Percentiles rank a stretch among this genome's conserved stretches.
These are phyloP conservation scores for Podila clonocystis DNA, from an alignment of 192 early-diverging fungal genomes.

Conservation along the genomic window DNA sequence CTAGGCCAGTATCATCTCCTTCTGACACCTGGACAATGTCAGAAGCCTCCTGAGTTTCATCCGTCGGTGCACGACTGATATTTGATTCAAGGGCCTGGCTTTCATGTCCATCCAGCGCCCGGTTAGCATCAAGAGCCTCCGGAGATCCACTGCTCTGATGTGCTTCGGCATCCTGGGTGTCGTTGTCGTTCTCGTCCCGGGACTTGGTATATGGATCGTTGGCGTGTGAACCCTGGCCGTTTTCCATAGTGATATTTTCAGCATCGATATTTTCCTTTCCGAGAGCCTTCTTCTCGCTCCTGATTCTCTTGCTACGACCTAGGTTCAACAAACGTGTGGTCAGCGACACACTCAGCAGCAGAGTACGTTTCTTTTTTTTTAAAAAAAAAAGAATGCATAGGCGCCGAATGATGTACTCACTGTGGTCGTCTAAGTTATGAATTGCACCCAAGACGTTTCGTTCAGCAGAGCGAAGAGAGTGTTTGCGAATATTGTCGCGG, in stretches of 20 bases:
- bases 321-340: constrained; percentile 11
- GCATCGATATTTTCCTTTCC: constrained; percentile 22
- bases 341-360: constrained; percentile 5
- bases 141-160: background rate
- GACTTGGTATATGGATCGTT: background rate
- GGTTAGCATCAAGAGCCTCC: constrained; percentile 6
- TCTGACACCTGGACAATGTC: too few species aligned
- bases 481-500: constrained; percentile 22
- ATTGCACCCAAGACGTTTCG: constrained; percentile 22
- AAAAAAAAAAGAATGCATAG: too few species aligned
- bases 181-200: constrained; percentile 1
- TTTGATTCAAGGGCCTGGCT: background rate
- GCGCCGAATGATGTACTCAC: too few species aligned
- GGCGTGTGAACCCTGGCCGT: constrained; percentile 2
- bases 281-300: constrained; percentile 4
- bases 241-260: constrained; percentile 3
- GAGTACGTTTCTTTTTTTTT: background rate
- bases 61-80: background rate
- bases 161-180: constrained; percentile 7
- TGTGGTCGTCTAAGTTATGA: constrained; percentile 19
- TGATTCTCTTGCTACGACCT: constrained; percentile 9
- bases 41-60: background rate
- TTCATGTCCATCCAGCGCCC: constrained; percentile 2
- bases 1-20: constrained; percentile 3
- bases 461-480: constrained; percentile 23